A percentile compares a stretch with the other conserved stretches of the same genome.
Conservation (phyloP, 768 basidiomycete genomes). For the Tricholomella constricta region DNA sequence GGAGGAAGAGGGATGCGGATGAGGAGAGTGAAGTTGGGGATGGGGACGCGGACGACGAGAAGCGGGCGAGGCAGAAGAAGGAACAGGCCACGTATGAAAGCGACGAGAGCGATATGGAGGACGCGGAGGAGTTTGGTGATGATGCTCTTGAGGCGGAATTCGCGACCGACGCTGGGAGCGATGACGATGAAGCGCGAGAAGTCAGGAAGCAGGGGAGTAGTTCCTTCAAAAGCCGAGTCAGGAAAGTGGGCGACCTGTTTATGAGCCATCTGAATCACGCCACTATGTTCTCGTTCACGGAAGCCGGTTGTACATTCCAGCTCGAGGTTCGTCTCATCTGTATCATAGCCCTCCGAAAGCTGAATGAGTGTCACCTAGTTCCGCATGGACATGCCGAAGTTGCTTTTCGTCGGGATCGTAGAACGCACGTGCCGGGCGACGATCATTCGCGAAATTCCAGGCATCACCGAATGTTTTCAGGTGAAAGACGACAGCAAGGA, state of each 20-base stretch:
- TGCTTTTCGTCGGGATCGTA: slow-evolving; percentile 90
- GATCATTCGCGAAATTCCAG: slow-evolving; percentile 86
- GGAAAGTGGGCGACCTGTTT: slow-evolving; percentile 52
- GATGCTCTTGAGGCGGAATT: slow-evolving; percentile 67
- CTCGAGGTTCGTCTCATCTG: slow-evolving; percentile 67
- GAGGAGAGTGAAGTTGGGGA: slow-evolving; percentile 79
- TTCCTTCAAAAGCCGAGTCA: slow-evolving; percentile 43
- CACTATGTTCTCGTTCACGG: slow-evolving; percentile 71
- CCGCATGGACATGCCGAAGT: slow-evolving; percentile 83
- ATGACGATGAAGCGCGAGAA: slow-evolving; percentile 30
- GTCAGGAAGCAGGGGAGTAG: slow-evolving; percentile 26
- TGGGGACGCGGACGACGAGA: slow-evolving; percentile 79
- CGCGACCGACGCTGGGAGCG: slow-evolving; percentile 49
- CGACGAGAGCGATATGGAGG: slow-evolving; percentile 61
- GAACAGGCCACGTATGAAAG: slow-evolving; percentile 79
- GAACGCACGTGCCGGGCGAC: slow-evolving; percentile 85
- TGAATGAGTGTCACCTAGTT: slow-evolving; percentile 54
- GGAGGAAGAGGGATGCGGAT: slow-evolving; percentile 51
- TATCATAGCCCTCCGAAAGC: not conserved
- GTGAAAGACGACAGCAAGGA: slow-evolving; percentile 60
- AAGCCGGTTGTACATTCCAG: slow-evolving; percentile 70
- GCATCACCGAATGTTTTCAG: slow-evolving; percentile 87
- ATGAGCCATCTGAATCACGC: slow-evolving; percentile 61
- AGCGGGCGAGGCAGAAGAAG: slow-evolving; percentile 68
- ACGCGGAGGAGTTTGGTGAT: slow-evolving; percentile 50